phyloP scores from a whole-genome alignment of 805 yeast genomes.

The Blastobotrys terrestris region DNA sequence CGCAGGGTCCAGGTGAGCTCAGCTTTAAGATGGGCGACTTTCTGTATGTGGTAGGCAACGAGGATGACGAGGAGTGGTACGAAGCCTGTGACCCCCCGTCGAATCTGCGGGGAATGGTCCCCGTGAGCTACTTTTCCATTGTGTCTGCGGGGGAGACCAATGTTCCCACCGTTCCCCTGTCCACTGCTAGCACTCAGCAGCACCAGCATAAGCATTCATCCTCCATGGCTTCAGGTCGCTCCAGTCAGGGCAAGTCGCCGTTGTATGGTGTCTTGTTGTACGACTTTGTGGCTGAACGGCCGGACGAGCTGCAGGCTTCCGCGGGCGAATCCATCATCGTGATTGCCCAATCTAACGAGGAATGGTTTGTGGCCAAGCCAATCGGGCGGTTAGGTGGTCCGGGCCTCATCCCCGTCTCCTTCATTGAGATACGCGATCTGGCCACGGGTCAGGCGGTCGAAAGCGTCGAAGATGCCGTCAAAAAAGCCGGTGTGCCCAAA shows the following conservation, averaged over 20 bases:
- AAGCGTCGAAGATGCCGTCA: conserved; percentile 52
- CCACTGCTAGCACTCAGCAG: background rate
- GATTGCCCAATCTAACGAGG: conserved; percentile 93
- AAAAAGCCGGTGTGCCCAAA: conserved; percentile 69
- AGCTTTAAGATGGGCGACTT: conserved; percentile 79
- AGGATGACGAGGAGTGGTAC: conserved; percentile 62
- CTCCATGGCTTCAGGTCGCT: background rate
- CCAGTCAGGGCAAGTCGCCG: conserved; percentile 28
- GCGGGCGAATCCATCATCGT: conserved; percentile 88
- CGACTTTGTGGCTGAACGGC: conserved; percentile 74
- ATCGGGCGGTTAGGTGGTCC: conserved; percentile 95
- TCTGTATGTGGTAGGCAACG: conserved; percentile 68
- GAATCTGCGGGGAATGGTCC: conserved; percentile 77
- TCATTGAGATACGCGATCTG: conserved; percentile 79
- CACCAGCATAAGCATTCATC: background rate
- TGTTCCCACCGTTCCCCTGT: conserved; percentile 26
- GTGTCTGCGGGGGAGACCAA: conserved; percentile 36
- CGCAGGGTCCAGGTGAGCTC: conserved; percentile 78
- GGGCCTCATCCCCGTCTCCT: conserved; percentile 88
- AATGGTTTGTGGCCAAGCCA: conserved; percentile 98
- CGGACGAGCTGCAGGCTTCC: conserved; percentile 77
- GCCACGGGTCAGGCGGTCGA: conserved; percentile 55
- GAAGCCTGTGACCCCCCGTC: conserved; percentile 85
- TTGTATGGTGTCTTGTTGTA: conserved; percentile 81
- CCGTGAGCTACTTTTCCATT: conserved; percentile 74